Conservation (phyloP, 768 basidiomycete genomes). For the Boletus speciosus region DNA sequence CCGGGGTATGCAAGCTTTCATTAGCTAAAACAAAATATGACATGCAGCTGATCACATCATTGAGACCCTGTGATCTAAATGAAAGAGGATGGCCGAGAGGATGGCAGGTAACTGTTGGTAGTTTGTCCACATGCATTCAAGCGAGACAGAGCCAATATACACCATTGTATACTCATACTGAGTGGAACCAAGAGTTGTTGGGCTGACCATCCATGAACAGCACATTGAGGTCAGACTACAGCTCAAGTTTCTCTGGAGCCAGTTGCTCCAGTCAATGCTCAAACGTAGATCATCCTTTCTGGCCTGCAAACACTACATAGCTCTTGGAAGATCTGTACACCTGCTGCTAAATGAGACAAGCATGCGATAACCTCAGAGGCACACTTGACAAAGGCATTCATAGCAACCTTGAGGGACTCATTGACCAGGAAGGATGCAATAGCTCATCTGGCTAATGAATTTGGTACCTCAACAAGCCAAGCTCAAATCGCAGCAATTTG, state of each 20-base stretch:
- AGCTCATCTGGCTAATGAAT: conserved; percentile 64
- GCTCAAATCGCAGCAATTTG: too few species aligned
- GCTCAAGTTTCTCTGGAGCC: conserved; percentile 63
- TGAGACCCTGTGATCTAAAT: conserved; percentile 71
- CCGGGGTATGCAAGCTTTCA: conserved; percentile 78
- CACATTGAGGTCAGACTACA: conserved; percentile 77
- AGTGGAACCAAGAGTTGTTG: conserved; percentile 67
- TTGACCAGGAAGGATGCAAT: conserved; percentile 81
- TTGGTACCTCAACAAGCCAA: too few species aligned
- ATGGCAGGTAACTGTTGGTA: conserved; percentile 66
- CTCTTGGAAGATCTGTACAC: conserved; percentile 73
- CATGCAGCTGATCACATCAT: conserved; percentile 70
- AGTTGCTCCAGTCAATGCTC: conserved; percentile 65
- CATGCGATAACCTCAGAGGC: conserved; percentile 81
- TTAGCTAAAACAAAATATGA: conserved; percentile 77
- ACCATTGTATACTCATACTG: conserved; percentile 73
- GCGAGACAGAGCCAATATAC: conserved; percentile 72
- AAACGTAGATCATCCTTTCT: conserved; percentile 69
- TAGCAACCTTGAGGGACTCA: conserved; percentile 82
- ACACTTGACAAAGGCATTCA: conserved; percentile 70
- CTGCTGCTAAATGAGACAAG: conserved; percentile 72
- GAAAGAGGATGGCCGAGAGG: conserved; percentile 76
- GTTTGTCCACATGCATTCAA: conserved; percentile 75
- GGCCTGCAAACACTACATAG: conserved; percentile 85
- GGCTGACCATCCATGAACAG: conserved; percentile 68